Percentiles rank a stretch among this genome's conserved stretches.
phyloP scores from a whole-genome alignment of 2,329 filamentous ascomycete species.

The Karstenula rhodostoma region DNA sequence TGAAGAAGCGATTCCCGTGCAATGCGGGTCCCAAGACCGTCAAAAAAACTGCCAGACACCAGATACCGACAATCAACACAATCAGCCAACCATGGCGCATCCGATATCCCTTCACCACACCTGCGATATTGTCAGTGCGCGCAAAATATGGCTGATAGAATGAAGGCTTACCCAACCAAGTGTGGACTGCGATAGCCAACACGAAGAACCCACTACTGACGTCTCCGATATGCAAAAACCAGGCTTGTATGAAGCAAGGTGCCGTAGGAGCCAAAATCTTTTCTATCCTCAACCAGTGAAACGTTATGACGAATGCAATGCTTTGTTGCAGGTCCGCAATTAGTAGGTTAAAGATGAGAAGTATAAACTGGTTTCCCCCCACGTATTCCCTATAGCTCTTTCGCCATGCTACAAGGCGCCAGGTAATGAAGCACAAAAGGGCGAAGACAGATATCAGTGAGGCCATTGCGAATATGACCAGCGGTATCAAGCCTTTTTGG shows the following conservation, averaged over 20 bases:
- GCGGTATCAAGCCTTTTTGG: conserved; percentile 55
- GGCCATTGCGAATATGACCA: conserved; percentile 57
- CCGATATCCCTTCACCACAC: conserved; percentile 57
- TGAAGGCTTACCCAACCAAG: conserved; percentile 51
- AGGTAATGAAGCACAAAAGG: conserved; percentile 59
- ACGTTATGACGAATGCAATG: conserved; percentile 58
- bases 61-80: conserved; percentile 53
- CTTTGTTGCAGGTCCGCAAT: conserved; percentile 63
- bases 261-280: conserved; percentile 55
- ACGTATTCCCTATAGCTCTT: conserved; percentile 58
- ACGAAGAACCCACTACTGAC: conserved; percentile 62
- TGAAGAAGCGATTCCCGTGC: conserved; percentile 54
- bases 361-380: conserved; percentile 63
- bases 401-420: conserved; percentile 61
- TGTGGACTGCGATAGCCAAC: conserved; percentile 63
- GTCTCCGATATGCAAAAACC: conserved; percentile 62
- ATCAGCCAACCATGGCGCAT: conserved; percentile 57
- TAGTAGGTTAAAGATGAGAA: conserved; percentile 63
- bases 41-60: conserved; percentile 56
- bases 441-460: conserved; percentile 56
- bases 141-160: too few relatives aligned
- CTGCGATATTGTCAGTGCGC: background rate
- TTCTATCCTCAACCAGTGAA: conserved; percentile 56
- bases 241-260: conserved; percentile 60
- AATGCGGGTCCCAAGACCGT: conserved; percentile 57